Conservation (phyloP, 495 filamentous ascomycete genomes). For the Penicillium tannophilum region DNA sequence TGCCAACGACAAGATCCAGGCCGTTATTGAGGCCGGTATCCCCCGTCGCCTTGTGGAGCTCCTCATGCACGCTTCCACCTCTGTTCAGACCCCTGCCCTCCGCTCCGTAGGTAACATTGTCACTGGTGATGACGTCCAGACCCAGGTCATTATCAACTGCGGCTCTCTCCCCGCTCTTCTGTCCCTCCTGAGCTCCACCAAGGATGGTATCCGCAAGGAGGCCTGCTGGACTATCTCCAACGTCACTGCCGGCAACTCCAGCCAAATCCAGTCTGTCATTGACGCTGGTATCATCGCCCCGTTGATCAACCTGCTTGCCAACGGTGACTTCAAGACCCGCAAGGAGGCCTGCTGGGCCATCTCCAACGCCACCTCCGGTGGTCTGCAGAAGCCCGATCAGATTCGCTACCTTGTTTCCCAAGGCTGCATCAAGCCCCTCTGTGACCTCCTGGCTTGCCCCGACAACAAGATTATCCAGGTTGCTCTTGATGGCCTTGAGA, state of each 20-base stretch:
- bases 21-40: conserved; percentile 97
- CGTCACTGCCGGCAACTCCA: conserved; percentile 96
- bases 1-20: conserved; percentile 98
- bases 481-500: conserved; percentile 96
- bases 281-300: conserved; percentile 97
- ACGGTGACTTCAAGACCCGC: conserved; percentile 98
- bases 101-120: conserved; percentile 99
- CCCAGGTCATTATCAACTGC: conserved; percentile 99
- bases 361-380: conserved; percentile 96
- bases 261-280: conserved; percentile 95
- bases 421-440: conserved; percentile 96
- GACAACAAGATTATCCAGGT: conserved; percentile 99
- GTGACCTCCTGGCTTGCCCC: conserved; percentile 92
- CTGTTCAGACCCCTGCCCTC: conserved; percentile 96
- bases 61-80: conserved; percentile 98
- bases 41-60: conserved; percentile 96
- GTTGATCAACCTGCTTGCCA: conserved; percentile 90
- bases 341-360: conserved; percentile 99
- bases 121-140: conserved; percentile 98
- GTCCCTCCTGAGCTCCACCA: conserved; percentile 90
- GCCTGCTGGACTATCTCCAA: conserved; percentile 99
- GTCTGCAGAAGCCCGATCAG: conserved; percentile 97
- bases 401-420: conserved; percentile 91
- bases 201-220: conserved; percentile 99
- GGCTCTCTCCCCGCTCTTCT: conserved; percentile 89